Conservation (phyloP, 1,284 basidiomycete species). For the Melampsora occidentalis region DNA sequence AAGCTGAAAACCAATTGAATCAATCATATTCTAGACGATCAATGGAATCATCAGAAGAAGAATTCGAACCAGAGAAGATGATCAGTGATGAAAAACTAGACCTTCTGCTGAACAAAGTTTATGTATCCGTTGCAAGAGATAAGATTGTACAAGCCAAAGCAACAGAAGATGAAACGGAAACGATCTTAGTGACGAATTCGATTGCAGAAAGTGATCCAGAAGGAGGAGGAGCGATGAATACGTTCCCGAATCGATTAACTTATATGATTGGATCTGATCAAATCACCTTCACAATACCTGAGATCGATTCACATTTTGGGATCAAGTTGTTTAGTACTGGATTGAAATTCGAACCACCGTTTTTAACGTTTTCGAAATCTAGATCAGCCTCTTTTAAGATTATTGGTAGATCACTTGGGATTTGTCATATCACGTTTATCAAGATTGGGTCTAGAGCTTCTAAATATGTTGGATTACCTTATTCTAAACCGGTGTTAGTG, state of each 20-base stretch:
- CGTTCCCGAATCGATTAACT: constrained; percentile 71
- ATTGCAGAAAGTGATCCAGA: constrained; percentile 54
- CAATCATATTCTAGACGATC: neutral
- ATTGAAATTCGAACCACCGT: constrained; percentile 75
- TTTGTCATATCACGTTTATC: constrained; percentile 73
- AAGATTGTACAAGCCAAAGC: constrained; percentile 60
- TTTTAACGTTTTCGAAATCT: constrained; percentile 71
- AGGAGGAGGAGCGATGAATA: constrained; percentile 45
- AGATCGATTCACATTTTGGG: constrained; percentile 70
- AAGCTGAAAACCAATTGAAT: neutral
- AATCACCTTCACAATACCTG: constrained; percentile 75
- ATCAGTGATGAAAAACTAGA: constrained; percentile 28
- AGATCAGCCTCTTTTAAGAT: constrained; percentile 80
- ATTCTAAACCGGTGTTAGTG: constrained; percentile 70
- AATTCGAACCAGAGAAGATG: constrained; percentile 1
- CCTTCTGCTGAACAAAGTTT: constrained; percentile 25
- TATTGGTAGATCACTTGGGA: constrained; percentile 74
- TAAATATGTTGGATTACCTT: constrained; percentile 72
- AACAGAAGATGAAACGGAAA: constrained; percentile 68
- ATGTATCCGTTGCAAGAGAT: constrained; percentile 31
- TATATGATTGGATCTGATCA: constrained; percentile 80
- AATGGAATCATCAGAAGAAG: neutral
- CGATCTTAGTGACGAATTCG: constrained; percentile 68
- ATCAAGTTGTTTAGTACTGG: constrained; percentile 81
- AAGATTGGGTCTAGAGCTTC: constrained; percentile 74